These are phyloP conservation scores for Blastobotrys apis DNA, from an alignment of 1,139 yeast genomes.

Conservation along the genomic window DNA sequence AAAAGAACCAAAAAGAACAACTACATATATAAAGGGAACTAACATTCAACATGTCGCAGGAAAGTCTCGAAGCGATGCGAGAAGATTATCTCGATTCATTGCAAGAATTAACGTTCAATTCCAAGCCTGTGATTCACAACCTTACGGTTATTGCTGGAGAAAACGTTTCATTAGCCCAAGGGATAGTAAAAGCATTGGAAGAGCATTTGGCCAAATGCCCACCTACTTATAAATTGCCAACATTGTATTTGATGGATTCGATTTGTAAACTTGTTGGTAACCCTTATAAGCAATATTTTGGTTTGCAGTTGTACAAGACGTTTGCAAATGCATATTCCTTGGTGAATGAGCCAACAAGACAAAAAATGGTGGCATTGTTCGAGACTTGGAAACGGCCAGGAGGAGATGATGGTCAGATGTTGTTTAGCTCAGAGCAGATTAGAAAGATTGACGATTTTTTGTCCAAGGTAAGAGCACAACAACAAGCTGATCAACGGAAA, in stretches of 20 bases:
- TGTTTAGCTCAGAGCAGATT: conserved; percentile 70
- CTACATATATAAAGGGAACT: not conserved
- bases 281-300: conserved; percentile 76
- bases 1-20: too few species aligned
- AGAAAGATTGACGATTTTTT: conserved; percentile 72
- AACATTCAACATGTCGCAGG: conserved; percentile 27
- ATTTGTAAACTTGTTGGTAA: conserved; percentile 86
- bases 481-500: conserved; percentile 15
- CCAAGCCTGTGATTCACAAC: conserved; percentile 82
- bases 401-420: conserved; percentile 57
- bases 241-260: conserved; percentile 85
- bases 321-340: conserved; percentile 75
- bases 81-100: conserved; percentile 65
- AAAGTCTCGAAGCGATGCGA: conserved; percentile 43
- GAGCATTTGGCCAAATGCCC: conserved; percentile 60
- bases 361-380: conserved; percentile 69
- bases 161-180: conserved; percentile 64
- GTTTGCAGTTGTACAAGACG: conserved; percentile 59
- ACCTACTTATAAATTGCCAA: conserved; percentile 79
- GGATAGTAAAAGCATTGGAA: conserved; percentile 70
- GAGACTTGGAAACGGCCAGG: conserved; percentile 76
- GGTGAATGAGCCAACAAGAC: conserved; percentile 70
- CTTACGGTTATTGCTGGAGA: conserved; percentile 88
- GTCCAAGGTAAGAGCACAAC: conserved; percentile 35
- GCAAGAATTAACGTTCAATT: conserved; percentile 77